Base-by-base conservation (phyloP, 192 early-diverging fungal species). In the Linnemannia schmuckeri region DNA sequence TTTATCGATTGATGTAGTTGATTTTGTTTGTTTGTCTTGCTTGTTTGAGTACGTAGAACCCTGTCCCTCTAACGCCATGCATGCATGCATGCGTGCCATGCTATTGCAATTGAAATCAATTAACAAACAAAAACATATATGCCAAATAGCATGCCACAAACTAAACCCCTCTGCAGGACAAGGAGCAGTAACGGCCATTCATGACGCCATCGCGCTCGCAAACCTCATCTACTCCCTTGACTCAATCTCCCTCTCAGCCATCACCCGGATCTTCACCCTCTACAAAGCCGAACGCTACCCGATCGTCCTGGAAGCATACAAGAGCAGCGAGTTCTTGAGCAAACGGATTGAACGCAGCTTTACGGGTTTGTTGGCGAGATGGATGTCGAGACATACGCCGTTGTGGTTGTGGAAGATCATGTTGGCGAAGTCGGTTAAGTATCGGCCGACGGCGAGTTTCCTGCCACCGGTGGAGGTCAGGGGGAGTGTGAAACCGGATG, bases 211-310 rank as follows among this genome's bases (percentile, higher is more conserved):
- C 20, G 49, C 54, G 6, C 78, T 79, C 24, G 70, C 70, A 33
- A 79, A 79, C 49, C 15, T 35, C 15, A 33, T 79, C n/a, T 57
- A 79, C 70, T 24, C 33, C 40, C 38, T 77, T 0, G 20, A 33
- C 7, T 27, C 35, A 1, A 41, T 6, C 3, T 44, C 70, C 9
- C 52, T 12, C 3, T 24, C 66, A 3, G 61, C 61, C 40, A 73
- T 80, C 44, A 52, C 72, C 0, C 20, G 61, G 30, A 72, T 57
- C 9, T 80, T 80, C 33, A 15, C 44, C 10, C 30, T 30, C 24
- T 80, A 80, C 44, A n/a, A 38, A 42, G 55, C 54, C 1, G 79
- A 80, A 35, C 79, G 79, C 27, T 74, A 74, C 27, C 79, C 71
- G 18, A 55, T 80, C 42, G 79, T 49, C 52, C 40, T 57, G 49